phyloP scores from a whole-genome alignment of 192 early-diverging fungal species.

The Neocallimastix lanati region DNA sequence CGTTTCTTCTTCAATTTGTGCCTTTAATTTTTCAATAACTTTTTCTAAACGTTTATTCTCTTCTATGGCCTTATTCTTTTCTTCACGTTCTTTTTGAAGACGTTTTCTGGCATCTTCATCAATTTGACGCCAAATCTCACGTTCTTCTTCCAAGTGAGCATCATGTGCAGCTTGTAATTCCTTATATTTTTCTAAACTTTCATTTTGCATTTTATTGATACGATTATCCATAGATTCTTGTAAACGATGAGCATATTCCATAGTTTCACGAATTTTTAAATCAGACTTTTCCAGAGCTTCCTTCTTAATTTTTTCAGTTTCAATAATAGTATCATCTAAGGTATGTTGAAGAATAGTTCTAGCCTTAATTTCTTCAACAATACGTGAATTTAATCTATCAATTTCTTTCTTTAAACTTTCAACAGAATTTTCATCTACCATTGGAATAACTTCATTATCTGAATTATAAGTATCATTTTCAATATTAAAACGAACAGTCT shows the following conservation, averaged over 20 bases:
- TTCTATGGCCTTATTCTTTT: neutral
- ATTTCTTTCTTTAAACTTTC: neutral
- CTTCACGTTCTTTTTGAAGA: neutral
- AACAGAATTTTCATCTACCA: neutral
- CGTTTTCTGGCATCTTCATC: neutral
- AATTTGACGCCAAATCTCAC: neutral
- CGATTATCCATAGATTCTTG: neutral
- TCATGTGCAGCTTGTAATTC: neutral
- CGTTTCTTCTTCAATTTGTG: neutral
- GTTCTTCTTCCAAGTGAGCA: neutral
- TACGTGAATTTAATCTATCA: neutral
- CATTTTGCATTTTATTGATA: neutral
- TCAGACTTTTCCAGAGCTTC: neutral
- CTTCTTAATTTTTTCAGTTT: neutral
- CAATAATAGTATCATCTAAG: neutral
- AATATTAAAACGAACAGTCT: neutral
- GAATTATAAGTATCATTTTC: neutral
- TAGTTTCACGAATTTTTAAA: neutral
- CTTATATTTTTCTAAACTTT: neutral
- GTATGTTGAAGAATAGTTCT: neutral
- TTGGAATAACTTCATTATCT: neutral
- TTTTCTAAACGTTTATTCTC: neutral
- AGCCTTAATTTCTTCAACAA: neutral
- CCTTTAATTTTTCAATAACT: neutral
- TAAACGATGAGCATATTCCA: neutral